phyloP scores from a whole-genome alignment of 2,329 filamentous ascomycete genomes.

The Aspergillus niger region DNA sequence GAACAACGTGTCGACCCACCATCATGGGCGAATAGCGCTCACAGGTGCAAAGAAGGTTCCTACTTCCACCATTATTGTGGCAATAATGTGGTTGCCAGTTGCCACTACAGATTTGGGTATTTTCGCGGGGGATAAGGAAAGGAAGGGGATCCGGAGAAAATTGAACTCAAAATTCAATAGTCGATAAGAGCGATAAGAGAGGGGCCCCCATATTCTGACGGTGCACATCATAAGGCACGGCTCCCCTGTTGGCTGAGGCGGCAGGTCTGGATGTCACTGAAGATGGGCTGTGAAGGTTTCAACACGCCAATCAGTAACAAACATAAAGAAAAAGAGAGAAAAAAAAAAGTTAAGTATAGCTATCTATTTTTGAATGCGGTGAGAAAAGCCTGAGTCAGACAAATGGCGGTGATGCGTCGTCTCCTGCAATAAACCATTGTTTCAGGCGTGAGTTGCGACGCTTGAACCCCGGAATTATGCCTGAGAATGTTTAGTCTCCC shows the following conservation, averaged over 20 bases:
- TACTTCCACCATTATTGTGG: slow-evolving; percentile 5
- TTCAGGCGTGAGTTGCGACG: slow-evolving; percentile 19
- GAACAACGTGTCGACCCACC: background rate
- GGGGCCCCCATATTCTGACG: background rate
- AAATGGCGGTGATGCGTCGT: slow-evolving; percentile 24
- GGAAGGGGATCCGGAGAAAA: slow-evolving; percentile 18
- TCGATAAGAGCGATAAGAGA: slow-evolving; percentile 20
- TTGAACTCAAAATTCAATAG: slow-evolving; percentile 9
- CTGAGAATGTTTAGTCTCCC: slow-evolving; percentile 5
- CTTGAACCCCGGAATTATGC: slow-evolving; percentile 10
- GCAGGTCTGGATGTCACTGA: background rate
- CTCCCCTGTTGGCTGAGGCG: background rate
- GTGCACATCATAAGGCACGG: background rate
- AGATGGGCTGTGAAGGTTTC: no score
- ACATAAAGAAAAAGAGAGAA: background rate
- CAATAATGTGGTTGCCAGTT: slow-evolving; percentile 13
- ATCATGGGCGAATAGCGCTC: background rate
- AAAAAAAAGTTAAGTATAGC: no score
- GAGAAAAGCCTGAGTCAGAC: slow-evolving; percentile 6
- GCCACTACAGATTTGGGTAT: background rate
- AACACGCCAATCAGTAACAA: background rate
- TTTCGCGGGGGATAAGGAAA: slow-evolving; percentile 32
- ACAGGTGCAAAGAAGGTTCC: slow-evolving; percentile 3
- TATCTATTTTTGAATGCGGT: slow-evolving; percentile 15
- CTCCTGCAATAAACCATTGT: slow-evolving; percentile 18